A percentile compares a stretch with the other conserved stretches of the same genome.
phyloP scores from a whole-genome alignment of 2,329 filamentous ascomycete species.

The Neurospora sp. region DNA sequence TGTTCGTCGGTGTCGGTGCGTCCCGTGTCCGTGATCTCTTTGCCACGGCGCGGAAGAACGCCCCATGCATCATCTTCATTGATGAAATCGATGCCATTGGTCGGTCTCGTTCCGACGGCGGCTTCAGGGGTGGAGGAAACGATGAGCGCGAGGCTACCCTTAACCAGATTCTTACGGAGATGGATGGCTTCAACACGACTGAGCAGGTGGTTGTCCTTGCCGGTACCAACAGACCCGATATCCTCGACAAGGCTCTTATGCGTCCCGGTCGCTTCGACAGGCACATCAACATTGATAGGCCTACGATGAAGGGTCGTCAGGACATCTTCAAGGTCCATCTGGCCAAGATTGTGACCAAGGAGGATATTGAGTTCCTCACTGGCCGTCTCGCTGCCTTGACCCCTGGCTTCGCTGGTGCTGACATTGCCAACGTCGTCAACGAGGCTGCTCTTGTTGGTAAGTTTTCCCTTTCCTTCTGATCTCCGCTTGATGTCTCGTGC shows the following conservation, averaged over 20 bases:
- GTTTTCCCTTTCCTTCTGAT: conserved; percentile 22
- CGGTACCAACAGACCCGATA: conserved; percentile 90
- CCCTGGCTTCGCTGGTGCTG: conserved; percentile 91
- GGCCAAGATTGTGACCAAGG: conserved; percentile 86
- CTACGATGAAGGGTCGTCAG: conserved; percentile 92
- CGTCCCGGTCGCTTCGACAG: conserved; percentile 93
- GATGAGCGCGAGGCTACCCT: conserved; percentile 95
- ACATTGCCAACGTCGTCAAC: conserved; percentile 97
- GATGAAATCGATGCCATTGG: conserved; percentile 99
- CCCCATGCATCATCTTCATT: conserved; percentile 98
- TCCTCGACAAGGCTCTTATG: conserved; percentile 93
- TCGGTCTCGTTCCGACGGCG: conserved; percentile 71
- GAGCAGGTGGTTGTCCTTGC: conserved; percentile 96
- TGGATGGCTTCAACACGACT: conserved; percentile 97
- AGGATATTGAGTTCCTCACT: conserved; percentile 78
- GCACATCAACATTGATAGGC: conserved; percentile 89
- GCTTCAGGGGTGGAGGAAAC: conserved; percentile 83
- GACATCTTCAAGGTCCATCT: conserved; percentile 95
- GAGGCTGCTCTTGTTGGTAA: conserved; percentile 92
- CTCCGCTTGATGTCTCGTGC: not conserved
- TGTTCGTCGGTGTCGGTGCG: conserved; percentile 98
- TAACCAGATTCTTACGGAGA: conserved; percentile 97
- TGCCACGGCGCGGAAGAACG: conserved; percentile 86
- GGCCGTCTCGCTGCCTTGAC: conserved; percentile 87
- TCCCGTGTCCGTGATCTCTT: conserved; percentile 94